Evolutionary conservation across 2,329 filamentous ascomycete genomes (phyloP).

Genomic region (Parastagonospora avenae): DNA sequence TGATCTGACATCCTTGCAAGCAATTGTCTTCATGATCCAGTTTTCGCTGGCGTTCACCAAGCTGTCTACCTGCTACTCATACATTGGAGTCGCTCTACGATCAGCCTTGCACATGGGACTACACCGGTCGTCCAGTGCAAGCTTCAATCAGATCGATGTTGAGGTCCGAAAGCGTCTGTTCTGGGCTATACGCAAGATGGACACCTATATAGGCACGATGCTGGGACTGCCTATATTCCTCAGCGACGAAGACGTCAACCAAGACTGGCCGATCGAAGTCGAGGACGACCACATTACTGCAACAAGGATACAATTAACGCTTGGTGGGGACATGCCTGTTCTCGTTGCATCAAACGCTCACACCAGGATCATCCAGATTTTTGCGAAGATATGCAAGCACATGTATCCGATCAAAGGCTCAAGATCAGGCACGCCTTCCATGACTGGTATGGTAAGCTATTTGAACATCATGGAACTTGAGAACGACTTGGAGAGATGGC

Average conservation of each 20-base stretch:
- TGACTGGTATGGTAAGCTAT: conserved; percentile 67
- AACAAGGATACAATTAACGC: conserved; percentile 58
- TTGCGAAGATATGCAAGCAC: conserved; percentile 66
- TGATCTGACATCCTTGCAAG: conserved; percentile 57
- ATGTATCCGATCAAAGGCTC: conserved; percentile 67
- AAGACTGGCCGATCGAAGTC: conserved; percentile 53
- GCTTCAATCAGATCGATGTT: conserved; percentile 55
- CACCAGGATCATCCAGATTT: conserved; percentile 60
- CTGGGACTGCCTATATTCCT: conserved; percentile 56
- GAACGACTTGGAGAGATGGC: conserved; percentile 66
- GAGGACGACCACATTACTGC: conserved; percentile 59
- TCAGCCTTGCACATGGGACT: conserved; percentile 59
- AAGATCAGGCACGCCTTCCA: conserved; percentile 44
- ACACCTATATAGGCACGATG: conserved; percentile 59
- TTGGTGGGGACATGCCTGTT: conserved; percentile 60
- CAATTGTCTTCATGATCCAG: conserved; percentile 59
- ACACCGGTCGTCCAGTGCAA: conserved; percentile 54
- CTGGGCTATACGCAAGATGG: conserved; percentile 58
- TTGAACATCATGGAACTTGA: conserved; percentile 69
- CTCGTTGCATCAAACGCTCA: conserved; percentile 66
- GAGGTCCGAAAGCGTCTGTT: conserved; percentile 58
- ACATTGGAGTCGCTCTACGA: conserved; percentile 57
- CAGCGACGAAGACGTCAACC: conserved; percentile 57
- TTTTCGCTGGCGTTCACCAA: conserved; percentile 59
- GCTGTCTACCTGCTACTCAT: conserved; percentile 58